Base-by-base conservation (phyloP, 2,329 filamentous ascomycete genomes). In the Coniochaeta sp. region DNA sequence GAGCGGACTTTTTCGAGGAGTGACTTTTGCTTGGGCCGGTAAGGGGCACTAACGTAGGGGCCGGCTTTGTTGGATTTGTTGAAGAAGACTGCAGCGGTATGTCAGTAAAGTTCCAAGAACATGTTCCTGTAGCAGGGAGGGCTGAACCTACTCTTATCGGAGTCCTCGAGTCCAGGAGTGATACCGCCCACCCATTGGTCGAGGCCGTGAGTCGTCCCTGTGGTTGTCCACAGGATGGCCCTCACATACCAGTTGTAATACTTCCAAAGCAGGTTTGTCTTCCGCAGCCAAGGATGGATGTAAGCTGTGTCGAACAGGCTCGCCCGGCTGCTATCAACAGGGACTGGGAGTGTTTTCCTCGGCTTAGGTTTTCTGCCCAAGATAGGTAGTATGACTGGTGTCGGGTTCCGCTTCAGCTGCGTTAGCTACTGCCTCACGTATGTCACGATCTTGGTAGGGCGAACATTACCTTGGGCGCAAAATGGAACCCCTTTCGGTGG, bases 281-380 rank as follows among this genome's bases (percentile, higher is more conserved):
- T 72, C 60, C 78, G 76, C 0, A 82, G 68, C 3, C 74, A 61
- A 0, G 76, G 76, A n/a, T 80, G 79, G 6, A 77, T 75, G 59
- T 82, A 82, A 5, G 78, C 77, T 0, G 79, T 81, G 62, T 82
- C 79, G 62, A 82, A 81, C 6, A 82, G 66, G 59, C 77, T 80
- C 11, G 78, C 78, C 1, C 77, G 71, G 0, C 75, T 74, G 2
- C 75, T 73, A 62, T 82, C 79, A 16, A 79, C 73, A 0, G 79
- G 79, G 43, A 80, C 78, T 8, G 56, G 56, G 3, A 58, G 56
- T 54, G 78, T 78, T 9, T 69, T 72, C 1, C 43, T 54, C 34
- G 50, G 26, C 3, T 44, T 62, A 17, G 61, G 56, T 26, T 64
- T 65, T 12, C 60, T 36, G n/a, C 61, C 60, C 12, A 65, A 17